Conservation (phyloP, 495 filamentous ascomycete genomes). For the Podospora appendiculata region DNA sequence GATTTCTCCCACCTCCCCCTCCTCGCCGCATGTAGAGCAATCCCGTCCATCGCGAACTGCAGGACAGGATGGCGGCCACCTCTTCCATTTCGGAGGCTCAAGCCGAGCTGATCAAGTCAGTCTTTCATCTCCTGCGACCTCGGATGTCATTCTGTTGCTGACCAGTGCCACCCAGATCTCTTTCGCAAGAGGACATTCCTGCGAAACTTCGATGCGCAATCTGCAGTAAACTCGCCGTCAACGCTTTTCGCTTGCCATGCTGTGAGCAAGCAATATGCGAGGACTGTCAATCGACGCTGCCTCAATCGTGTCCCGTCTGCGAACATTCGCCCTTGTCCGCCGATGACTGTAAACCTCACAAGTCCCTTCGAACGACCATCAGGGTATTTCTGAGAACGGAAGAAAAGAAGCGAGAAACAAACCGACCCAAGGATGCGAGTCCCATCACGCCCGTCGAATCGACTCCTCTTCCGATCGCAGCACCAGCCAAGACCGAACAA, state of each 20-base stretch:
- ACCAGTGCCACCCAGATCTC: constrained; percentile 46
- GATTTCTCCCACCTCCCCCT: not conserved
- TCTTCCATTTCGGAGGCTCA: constrained; percentile 20
- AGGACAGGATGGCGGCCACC: constrained; percentile 18
- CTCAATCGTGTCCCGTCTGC: constrained; percentile 84
- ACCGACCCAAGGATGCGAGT: constrained; percentile 45
- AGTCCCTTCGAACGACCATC: constrained; percentile 78
- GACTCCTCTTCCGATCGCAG: constrained; percentile 15
- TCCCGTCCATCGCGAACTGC: constrained; percentile 5
- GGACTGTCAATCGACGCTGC: constrained; percentile 69
- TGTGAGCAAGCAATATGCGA: constrained; percentile 95
- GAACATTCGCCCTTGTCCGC: constrained; percentile 77
- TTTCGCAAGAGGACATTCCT: constrained; percentile 79
- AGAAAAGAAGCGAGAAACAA: constrained; percentile 69
- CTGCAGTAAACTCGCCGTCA: constrained; percentile 84
- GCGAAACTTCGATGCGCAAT: constrained; percentile 91
- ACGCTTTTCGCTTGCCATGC: constrained; percentile 85
- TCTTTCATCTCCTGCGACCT: not conserved
- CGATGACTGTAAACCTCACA: constrained; percentile 83
- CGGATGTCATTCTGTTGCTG: constrained; percentile 6
- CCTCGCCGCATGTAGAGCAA: constrained; percentile 2
- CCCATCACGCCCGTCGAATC: constrained; percentile 37
- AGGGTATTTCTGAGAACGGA: constrained; percentile 80
- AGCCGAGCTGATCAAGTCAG: constrained; percentile 32
- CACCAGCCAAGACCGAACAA: constrained; percentile 5